These are phyloP conservation scores for Corylus americana DNA, from an alignment of 306 rosid genomes.

Conservation along the genomic window DNA sequence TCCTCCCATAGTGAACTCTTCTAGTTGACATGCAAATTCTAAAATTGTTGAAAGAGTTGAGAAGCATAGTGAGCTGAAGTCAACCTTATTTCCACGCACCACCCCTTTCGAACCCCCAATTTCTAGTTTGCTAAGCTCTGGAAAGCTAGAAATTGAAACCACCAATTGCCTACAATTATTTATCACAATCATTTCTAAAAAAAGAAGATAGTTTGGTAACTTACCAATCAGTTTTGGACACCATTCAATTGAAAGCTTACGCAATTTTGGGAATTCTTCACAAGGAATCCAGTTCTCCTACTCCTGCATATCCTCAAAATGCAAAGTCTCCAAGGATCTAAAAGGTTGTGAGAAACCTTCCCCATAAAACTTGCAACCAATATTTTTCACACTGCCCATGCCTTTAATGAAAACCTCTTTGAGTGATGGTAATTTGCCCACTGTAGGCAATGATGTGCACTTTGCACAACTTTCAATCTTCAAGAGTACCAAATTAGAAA, in stretches of 20 bases:
- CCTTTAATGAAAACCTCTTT: not conserved
- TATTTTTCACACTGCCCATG: not conserved
- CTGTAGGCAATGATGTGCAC: not conserved
- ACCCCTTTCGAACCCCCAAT: no score
- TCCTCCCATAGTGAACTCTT: no score
- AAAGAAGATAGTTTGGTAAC: not conserved
- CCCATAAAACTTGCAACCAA: constrained; percentile 5
- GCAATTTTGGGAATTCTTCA: not conserved
- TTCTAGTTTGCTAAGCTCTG: no score
- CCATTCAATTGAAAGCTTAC: not conserved
- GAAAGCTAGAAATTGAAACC: no score
- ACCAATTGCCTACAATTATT: no score
- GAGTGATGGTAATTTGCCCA: not conserved
- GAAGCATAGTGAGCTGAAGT: no score
- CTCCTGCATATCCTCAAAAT: not conserved
- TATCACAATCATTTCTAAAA: not conserved
- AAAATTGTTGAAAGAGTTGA: no score
- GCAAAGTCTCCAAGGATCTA: not conserved
- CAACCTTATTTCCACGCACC: no score
- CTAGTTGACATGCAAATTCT: no score
- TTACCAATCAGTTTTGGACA: not conserved
- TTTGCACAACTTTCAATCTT: not conserved
- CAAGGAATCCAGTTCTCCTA: not conserved
- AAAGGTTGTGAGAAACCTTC: not conserved
- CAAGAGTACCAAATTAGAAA: not conserved